These are phyloP conservation scores for Auriscalpium orientale DNA, from an alignment of 768 basidiomycete species.

Conservation along the genomic window DNA sequence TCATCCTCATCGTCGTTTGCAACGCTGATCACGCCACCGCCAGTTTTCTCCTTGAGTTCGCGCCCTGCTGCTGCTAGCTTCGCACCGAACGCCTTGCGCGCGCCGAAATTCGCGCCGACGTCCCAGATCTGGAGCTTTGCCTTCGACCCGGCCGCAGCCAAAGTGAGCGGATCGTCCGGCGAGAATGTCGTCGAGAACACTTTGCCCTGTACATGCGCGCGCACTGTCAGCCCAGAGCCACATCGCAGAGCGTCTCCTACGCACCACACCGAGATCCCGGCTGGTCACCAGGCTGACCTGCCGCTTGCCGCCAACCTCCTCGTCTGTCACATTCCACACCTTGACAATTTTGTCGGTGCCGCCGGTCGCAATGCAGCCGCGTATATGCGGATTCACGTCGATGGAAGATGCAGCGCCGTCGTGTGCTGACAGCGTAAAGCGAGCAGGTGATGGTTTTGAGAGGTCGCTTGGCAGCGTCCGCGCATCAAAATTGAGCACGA, in stretches of 20 bases:
- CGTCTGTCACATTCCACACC: slow-evolving; percentile 85
- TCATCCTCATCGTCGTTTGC: slow-evolving; percentile 62
- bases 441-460: slow-evolving; percentile 55
- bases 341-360: slow-evolving; percentile 95
- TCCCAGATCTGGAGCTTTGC: slow-evolving; percentile 97
- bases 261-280: slow-evolving; percentile 84
- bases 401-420: slow-evolving; percentile 84
- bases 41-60: slow-evolving; percentile 53
- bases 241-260: slow-evolving; percentile 18
- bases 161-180: slow-evolving; percentile 87
- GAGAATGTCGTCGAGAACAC: slow-evolving; percentile 90
- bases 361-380: slow-evolving; percentile 88
- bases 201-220: slow-evolving; percentile 61
- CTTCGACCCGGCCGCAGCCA: slow-evolving; percentile 92
- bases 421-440: slow-evolving; percentile 90
- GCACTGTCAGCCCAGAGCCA: not conserved
- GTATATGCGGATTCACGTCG: slow-evolving; percentile 85
- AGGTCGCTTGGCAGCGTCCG: slow-evolving; percentile 70
- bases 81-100: slow-evolving; percentile 71
- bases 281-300: slow-evolving; percentile 80
- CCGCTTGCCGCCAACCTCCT: slow-evolving; percentile 50
- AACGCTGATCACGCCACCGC: slow-evolving; percentile 65
- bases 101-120: slow-evolving; percentile 74
- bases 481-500: slow-evolving; percentile 88
- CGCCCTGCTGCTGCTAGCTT: slow-evolving; percentile 72